Evolutionary conservation across 768 basidiomycete genomes (phyloP).

Genomic region (Agaricus subrufescens): DNA sequence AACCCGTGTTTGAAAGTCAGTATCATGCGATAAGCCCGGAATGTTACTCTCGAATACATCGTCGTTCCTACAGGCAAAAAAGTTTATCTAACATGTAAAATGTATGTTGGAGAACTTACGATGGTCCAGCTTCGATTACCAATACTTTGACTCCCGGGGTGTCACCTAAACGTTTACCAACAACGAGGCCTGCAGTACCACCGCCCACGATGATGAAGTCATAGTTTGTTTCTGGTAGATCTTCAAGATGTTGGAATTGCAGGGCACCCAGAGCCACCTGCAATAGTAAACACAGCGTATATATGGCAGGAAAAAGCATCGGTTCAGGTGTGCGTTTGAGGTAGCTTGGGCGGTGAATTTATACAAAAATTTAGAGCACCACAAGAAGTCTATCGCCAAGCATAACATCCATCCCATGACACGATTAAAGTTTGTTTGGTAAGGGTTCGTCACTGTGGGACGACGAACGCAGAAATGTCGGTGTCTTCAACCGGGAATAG

Average conservation of each 20-base stretch:
- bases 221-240: constrained; percentile 1
- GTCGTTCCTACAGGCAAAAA: not conserved
- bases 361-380: too few species aligned
- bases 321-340: too few species aligned
- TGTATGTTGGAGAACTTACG: not conserved
- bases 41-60: constrained; percentile 1
- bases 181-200: constrained; percentile 10
- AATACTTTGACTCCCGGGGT: constrained; percentile 9
- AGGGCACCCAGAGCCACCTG: not conserved
- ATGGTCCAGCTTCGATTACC: constrained; percentile 13
- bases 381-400: too few species aligned
- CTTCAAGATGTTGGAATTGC: constrained; percentile 1
- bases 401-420: too few species aligned
- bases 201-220: constrained; percentile 4
- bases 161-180: constrained; percentile 7
- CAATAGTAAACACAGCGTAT: not conserved
- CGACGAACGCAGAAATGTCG: too few species aligned
- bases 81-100: not conserved
- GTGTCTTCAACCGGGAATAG: too few species aligned
- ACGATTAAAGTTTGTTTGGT: too few species aligned
- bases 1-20: not conserved
- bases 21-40: not conserved
- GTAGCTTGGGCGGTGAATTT: too few species aligned
- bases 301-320: not conserved
- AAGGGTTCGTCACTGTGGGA: too few species aligned